A percentile compares a stretch with the other conserved stretches of the same genome.
These are phyloP conservation scores for Calonectria crousiana DNA, from an alignment of 2,329 filamentous ascomycete species.

Conservation along the genomic window DNA sequence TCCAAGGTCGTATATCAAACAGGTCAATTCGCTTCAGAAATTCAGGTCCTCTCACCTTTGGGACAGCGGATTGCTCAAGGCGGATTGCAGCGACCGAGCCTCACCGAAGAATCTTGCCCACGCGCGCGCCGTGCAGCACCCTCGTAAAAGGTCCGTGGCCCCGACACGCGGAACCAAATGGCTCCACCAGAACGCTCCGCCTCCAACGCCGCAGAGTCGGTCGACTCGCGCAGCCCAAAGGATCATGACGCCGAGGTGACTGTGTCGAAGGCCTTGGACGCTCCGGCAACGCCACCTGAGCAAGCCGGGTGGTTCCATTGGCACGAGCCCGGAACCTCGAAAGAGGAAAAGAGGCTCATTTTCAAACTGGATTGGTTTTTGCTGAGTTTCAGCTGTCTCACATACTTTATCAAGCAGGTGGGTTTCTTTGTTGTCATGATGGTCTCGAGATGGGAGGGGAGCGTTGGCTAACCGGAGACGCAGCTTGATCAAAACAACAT, in stretches of 20 bases:
- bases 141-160: no score
- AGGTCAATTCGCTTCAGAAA: neutral
- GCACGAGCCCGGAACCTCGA: slow-evolving; percentile 55
- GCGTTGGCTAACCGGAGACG: slow-evolving; percentile 13
- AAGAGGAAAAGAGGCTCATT: slow-evolving; percentile 58
- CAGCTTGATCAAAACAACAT: slow-evolving; percentile 59
- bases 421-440: neutral
- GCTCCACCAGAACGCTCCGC: neutral
- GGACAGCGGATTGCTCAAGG: neutral
- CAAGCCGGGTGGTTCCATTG: slow-evolving; percentile 51
- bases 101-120: neutral
- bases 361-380: slow-evolving; percentile 65
- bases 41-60: neutral
- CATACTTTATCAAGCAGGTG: slow-evolving; percentile 59
- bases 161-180: slow-evolving; percentile 4
- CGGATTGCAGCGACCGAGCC: neutral
- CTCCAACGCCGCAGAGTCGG: slow-evolving; percentile 3
- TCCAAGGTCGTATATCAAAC: neutral
- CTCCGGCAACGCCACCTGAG: slow-evolving; percentile 1
- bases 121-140: neutral
- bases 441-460: neutral
- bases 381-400: slow-evolving; percentile 52
- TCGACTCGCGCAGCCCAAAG: slow-evolving; percentile 7
- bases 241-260: neutral
- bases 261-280: neutral